Evolutionary conservation across 2,329 filamentous ascomycete genomes (phyloP), one percentile per base, ranked within the genome.

Genomic region (Macroventuria anomochaeta): DNA sequence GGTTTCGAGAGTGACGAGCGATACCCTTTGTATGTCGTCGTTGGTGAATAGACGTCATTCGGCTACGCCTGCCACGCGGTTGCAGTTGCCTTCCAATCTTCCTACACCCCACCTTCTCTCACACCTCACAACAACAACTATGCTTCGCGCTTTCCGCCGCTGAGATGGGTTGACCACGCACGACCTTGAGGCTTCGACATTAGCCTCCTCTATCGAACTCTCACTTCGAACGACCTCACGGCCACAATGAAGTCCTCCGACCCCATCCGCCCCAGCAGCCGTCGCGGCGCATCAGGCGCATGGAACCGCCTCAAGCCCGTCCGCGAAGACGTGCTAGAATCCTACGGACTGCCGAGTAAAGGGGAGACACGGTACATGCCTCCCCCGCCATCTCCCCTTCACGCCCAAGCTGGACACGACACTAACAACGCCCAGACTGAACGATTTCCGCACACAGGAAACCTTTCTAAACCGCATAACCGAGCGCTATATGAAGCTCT

Each of bases 401-500:
- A 13, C 12, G 5, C 7, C 28, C 7, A 13, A n/a, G n/a, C n/a
- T n/a, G n/a, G n/a, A 13, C n/a, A 2, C 7, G 10, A 7, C 4
- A 40, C 42, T 56, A 29, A 58, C 51, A 7, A 32, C 7, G n/a
- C 8, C 3, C 33, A 81, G 79, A 55, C 69, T 80, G 18, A 76
- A 78, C 53, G 86, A 93, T 65, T 79, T 83, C 75, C 91, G 90
- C 76, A 84, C 84, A 7, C 93, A 97, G 76, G 89, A 96, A 73
- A 81, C 81, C 47, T 97, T 93, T 79, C 96, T 93, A 76, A 87
- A 87, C 70, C 90, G 88, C 70, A 96, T 97, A 65, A 86, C 93
- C 53, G 88, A 93, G 70, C 86, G 91, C 41, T 97, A 96, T 77
- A 88, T 96, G 84, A 85, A 86, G 59, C 96, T 96, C 74, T 96